Evolutionary conservation across 169 alveolate genomes (phyloP).

Genomic region (Toxoplasma gondii): DNA sequence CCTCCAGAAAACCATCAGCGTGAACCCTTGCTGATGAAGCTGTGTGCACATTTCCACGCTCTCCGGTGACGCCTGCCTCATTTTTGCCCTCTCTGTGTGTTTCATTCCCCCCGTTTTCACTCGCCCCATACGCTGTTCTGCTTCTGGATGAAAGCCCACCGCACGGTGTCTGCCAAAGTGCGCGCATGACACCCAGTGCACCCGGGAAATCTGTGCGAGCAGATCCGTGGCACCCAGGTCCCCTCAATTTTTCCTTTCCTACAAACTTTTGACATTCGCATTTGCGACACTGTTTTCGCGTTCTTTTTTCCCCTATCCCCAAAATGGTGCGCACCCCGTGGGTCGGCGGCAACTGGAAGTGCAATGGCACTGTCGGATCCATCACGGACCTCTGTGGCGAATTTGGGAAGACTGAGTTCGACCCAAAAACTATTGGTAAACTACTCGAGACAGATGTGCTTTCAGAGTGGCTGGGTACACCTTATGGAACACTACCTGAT

Average conservation of each 20-base stretch:
- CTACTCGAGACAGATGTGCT: not conserved
- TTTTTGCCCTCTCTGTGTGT: too few species aligned
- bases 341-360: conserved; percentile 97
- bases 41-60: too few species aligned
- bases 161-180: not conserved
- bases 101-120: not conserved
- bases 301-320: too few species aligned
- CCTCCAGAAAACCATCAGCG: too few species aligned
- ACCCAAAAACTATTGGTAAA: conserved; percentile 49
- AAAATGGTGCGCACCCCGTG: conserved; percentile 86
- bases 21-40: too few species aligned
- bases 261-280: not conserved
- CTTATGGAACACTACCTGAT: too few species aligned
- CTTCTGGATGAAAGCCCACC: not conserved
- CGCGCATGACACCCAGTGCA: not conserved
- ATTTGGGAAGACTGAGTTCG: conserved; percentile 75
- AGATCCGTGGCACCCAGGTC: not conserved
- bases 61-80: too few species aligned
- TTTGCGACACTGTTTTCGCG: not conserved
- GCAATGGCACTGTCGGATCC: conserved; percentile 88
- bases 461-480: not conserved
- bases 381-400: conserved; percentile 68
- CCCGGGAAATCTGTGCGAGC: not conserved
- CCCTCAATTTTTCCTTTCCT: not conserved
- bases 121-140: not conserved